phyloP scores from a whole-genome alignment of 129 eudicot genomes.

The Oenanthe sinensis region DNA sequence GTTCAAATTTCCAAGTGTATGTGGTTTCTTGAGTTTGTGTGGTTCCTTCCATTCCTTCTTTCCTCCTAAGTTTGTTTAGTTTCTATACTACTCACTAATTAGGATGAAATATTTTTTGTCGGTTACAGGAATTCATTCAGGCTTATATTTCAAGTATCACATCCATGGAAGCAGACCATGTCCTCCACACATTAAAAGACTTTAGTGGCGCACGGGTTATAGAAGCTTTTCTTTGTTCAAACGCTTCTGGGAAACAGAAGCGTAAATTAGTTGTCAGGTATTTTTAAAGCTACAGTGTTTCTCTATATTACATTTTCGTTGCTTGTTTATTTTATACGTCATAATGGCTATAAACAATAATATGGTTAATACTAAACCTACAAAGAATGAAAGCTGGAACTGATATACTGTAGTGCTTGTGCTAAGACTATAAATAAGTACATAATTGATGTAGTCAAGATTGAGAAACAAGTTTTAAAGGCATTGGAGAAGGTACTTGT shows the following conservation, averaged over 20 bases:
- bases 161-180: conserved; percentile 62
- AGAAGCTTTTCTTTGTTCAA: conserved; percentile 86
- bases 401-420: background rate
- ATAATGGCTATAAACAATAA: background rate
- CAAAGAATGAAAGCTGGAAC: background rate
- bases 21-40: conserved; percentile 21
- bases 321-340: background rate
- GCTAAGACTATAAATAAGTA: background rate
- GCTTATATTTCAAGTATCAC: conserved; percentile 68
- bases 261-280: conserved; percentile 75
- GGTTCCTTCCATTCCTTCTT: background rate
- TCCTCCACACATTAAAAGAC: conserved; percentile 61
- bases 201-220: conserved; percentile 86
- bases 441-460: background rate
- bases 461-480: background rate
- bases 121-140: conserved; percentile 65
- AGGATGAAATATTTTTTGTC: conserved; percentile 2
- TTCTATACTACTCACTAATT: background rate
- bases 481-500: background rate
- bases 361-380: background rate
- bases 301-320: background rate
- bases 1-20: conserved; percentile 65
- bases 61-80: background rate
- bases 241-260: conserved; percentile 67
- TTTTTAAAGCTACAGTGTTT: conserved; percentile 8